Evolutionary conservation across 306 rosid species (phyloP).

Genomic region (Vigna mungo): DNA sequence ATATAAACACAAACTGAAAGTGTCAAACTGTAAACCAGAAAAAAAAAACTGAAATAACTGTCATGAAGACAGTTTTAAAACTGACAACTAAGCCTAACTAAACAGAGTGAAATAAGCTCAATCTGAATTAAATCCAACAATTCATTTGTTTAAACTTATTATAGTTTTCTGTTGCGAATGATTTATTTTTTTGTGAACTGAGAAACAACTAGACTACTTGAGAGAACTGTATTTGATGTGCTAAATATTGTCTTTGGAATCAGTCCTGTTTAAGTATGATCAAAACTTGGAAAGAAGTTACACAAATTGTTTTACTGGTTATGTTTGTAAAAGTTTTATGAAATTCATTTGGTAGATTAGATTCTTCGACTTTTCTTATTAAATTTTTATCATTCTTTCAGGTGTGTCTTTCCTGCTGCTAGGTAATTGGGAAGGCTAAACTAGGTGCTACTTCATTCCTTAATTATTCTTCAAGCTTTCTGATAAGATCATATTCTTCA

Average conservation of each 20-base stretch:
- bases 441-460: constrained; percentile 33
- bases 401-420: constrained; percentile 43
- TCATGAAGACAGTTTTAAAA: no score
- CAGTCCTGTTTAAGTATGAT: not conserved
- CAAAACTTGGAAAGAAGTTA: not conserved
- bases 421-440: constrained; percentile 39
- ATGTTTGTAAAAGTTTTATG: not conserved
- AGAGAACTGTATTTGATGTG: not conserved
- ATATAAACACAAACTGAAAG: no score
- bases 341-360: not conserved
- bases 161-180: not conserved
- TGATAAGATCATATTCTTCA: constrained; percentile 3
- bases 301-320: constrained; percentile 17
- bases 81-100: no score
- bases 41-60: no score
- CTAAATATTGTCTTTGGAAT: not conserved
- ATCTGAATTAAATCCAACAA: no score
- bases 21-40: no score
- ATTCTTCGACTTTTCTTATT: constrained; percentile 16
- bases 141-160: constrained; percentile 24
- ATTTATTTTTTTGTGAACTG: not conserved
- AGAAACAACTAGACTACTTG: not conserved
- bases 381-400: constrained; percentile 41
- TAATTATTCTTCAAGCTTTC: constrained; percentile 24
- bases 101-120: no score